These are phyloP conservation scores for Solanum tarapatanum DNA, from an alignment of 257 asterid genomes.

Conservation along the genomic window DNA sequence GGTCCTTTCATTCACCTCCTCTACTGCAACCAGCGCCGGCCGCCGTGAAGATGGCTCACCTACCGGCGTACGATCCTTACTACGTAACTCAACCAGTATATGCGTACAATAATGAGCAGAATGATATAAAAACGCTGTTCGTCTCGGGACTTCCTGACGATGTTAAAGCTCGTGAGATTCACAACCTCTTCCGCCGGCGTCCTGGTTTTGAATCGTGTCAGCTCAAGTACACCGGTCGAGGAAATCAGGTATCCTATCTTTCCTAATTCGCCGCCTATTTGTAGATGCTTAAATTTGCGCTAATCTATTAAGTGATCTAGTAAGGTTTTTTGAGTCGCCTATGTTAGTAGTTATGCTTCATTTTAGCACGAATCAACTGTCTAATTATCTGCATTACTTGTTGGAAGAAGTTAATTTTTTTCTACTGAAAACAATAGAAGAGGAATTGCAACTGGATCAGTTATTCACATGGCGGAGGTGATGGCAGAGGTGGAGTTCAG, in stretches of 20 bases:
- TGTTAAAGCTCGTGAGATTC: conserved; percentile 97
- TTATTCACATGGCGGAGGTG: neutral
- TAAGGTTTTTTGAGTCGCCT: neutral
- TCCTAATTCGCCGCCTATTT: neutral
- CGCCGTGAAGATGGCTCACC: conserved; percentile 32
- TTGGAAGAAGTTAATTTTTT: neutral
- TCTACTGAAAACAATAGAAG: neutral
- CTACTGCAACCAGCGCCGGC: neutral
- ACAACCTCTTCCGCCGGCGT: conserved; percentile 91
- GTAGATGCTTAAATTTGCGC: neutral
- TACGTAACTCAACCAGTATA: conserved; percentile 38
- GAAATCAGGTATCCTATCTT: conserved; percentile 54
- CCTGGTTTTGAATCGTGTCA: conserved; percentile 85
- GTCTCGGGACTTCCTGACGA: conserved; percentile 97
- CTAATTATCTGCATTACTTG: neutral
- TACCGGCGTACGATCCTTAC: conserved; percentile 61
- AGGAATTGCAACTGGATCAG: neutral
- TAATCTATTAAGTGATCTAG: neutral
- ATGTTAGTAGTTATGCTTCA: neutral
- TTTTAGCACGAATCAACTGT: neutral
- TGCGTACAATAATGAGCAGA: conserved; percentile 17
- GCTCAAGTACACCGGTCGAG: conserved; percentile 96
- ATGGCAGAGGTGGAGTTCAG: neutral
- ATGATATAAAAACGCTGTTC: conserved; percentile 68
- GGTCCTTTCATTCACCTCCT: neutral